A percentile compares a stretch with the other conserved stretches of the same genome.
These are phyloP conservation scores for Calamus simplicifolius DNA, from an alignment of 176 grass and related monocot genomes.

Conservation along the genomic window DNA sequence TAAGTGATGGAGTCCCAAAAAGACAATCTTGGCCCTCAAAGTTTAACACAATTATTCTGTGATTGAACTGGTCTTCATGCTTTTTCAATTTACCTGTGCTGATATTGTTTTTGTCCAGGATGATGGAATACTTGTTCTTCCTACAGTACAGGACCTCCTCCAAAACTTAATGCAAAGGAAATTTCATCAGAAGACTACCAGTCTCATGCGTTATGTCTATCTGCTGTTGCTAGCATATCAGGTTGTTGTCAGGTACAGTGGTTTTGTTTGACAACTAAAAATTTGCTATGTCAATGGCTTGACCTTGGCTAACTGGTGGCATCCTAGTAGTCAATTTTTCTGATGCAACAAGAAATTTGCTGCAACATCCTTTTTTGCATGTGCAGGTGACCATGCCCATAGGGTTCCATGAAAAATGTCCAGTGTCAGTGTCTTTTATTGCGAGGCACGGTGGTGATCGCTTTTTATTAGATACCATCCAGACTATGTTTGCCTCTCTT, in stretches of 20 bases:
- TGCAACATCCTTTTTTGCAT: too few species aligned
- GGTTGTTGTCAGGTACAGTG: conserved; percentile 91
- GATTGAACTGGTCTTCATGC: too few species aligned
- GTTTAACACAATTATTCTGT: too few species aligned
- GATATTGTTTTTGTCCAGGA: conserved; percentile 46
- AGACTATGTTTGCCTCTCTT: conserved; percentile 63
- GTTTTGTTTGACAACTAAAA: conserved; percentile 1
- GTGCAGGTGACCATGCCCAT: conserved; percentile 72
- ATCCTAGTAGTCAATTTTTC: too few species aligned
- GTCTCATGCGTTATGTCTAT: conserved; percentile 41
- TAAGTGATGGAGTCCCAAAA: too few species aligned
- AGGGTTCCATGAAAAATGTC: conserved; percentile 71
- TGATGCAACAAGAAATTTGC: too few species aligned
- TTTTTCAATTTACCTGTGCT: too few species aligned
- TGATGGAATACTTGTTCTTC: conserved; percentile 92
- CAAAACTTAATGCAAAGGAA: conserved; percentile 74
- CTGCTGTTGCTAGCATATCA: conserved; percentile 82
- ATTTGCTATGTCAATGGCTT: not conserved
- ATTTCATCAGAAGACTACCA: conserved; percentile 64
- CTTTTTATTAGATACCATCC: conserved; percentile 68
- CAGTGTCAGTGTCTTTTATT: conserved; percentile 85
- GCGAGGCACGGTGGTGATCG: conserved; percentile 70
- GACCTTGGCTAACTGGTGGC: not conserved
- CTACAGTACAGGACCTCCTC: conserved; percentile 79
- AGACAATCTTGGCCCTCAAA: too few species aligned